These are phyloP conservation scores for Urochloa ruziziensis DNA, from an alignment of 176 grass and related monocot genomes.

Conservation along the genomic window DNA sequence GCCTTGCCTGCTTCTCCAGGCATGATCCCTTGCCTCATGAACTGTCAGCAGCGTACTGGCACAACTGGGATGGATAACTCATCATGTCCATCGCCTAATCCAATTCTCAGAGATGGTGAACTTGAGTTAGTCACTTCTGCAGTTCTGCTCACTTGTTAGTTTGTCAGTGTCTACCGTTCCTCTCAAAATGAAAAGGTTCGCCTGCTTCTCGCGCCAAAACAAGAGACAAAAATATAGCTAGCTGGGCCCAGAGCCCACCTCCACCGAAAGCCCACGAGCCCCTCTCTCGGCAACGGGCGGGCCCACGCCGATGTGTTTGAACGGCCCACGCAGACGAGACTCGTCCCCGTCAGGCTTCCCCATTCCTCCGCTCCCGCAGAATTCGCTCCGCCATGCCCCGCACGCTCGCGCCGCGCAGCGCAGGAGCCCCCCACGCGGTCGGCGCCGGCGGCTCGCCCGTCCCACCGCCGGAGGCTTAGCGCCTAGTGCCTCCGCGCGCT, in stretches of 20 bases:
- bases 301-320: neutral
- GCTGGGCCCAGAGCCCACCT: neutral
- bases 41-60: neutral
- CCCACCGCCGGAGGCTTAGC: neutral
- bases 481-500: neutral
- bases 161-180: too few relatives aligned
- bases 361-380: neutral
- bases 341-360: neutral
- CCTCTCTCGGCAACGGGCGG: neutral
- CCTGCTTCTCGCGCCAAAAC: neutral
- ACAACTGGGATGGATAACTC: neutral
- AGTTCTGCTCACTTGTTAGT: neutral
- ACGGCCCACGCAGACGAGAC: neutral
- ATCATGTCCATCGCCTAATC: neutral
- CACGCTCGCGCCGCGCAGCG: neutral
- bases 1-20: neutral
- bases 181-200: too few relatives aligned
- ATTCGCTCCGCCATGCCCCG: neutral
- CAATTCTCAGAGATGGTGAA: neutral
- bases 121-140: neutral
- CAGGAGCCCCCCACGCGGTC: neutral
- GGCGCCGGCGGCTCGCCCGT: neutral
- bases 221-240: neutral
- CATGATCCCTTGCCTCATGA: too few relatives aligned
- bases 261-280: too few relatives aligned